These are phyloP conservation scores for Thelephora aurantiotincta DNA, from an alignment of 768 basidiomycete species.

Conservation along the genomic window DNA sequence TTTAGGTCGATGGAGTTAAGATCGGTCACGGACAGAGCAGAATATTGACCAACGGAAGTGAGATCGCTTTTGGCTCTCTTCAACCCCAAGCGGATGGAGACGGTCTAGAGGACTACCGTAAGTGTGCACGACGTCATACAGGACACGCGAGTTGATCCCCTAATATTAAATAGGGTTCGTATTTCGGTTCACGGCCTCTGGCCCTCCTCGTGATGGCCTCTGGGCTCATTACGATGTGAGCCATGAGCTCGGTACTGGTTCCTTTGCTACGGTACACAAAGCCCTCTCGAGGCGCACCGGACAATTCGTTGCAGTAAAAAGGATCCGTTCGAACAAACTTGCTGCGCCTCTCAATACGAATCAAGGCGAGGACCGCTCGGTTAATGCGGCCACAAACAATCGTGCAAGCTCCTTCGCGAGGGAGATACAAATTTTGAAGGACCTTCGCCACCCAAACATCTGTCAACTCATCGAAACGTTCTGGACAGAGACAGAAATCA, in stretches of 20 bases:
- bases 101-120: slow-evolving; percentile 59
- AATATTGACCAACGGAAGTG: slow-evolving; percentile 66
- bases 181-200: slow-evolving; percentile 47
- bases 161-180: slow-evolving; percentile 39
- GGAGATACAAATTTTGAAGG: slow-evolving; percentile 70
- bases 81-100: slow-evolving; percentile 27
- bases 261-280: slow-evolving; percentile 84
- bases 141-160: background rate
- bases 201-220: slow-evolving; percentile 35
- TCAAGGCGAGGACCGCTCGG: background rate
- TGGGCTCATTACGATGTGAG: slow-evolving; percentile 54
- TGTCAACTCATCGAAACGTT: slow-evolving; percentile 71
- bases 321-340: slow-evolving; percentile 48
- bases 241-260: slow-evolving; percentile 72
- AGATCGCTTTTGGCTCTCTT: slow-evolving; percentile 70
- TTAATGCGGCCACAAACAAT: slow-evolving; percentile 1
- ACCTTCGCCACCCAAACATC: slow-evolving; percentile 69
- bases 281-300: slow-evolving; percentile 63
- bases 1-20: slow-evolving; percentile 52
- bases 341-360: slow-evolving; percentile 9
- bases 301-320: slow-evolving; percentile 75
- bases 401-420: slow-evolving; percentile 30
- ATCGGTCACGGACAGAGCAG: slow-evolving; percentile 41
- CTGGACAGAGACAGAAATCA: slow-evolving; percentile 43
- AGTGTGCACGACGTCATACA: slow-evolving; percentile 14